phyloP scores from a whole-genome alignment of 257 asterid species.

The Cruciata laevipes region DNA sequence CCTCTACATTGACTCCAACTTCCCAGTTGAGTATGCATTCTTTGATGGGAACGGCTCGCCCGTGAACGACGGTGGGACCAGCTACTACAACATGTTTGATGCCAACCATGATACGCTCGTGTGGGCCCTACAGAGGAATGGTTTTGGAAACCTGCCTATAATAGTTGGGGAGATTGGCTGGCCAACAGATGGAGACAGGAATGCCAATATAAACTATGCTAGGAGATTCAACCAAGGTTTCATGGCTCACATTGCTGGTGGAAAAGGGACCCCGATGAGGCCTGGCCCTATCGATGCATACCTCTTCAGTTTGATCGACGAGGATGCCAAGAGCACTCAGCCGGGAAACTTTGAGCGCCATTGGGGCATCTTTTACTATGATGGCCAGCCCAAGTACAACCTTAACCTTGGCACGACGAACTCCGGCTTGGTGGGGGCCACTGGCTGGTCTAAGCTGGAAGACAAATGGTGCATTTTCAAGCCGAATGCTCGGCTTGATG shows the following conservation, averaged over 20 bases:
- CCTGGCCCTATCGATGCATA: conserved; percentile 64
- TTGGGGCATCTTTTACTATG: conserved; percentile 60
- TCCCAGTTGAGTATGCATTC: conserved; percentile 72
- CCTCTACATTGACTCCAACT: conserved; percentile 57
- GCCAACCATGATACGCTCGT: conserved; percentile 76
- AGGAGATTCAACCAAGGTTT: conserved; percentile 70
- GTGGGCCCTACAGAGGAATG: conserved; percentile 70
- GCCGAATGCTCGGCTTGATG: conserved; percentile 37
- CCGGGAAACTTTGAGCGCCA: conserved; percentile 83
- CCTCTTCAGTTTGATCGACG: conserved; percentile 69
- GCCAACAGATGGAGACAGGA: conserved; percentile 76
- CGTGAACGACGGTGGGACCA: conserved; percentile 52
- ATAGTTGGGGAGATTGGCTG: conserved; percentile 74
- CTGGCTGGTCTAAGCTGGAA: conserved; percentile 38
- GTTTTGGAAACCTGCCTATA: conserved; percentile 54
- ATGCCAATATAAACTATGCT: conserved; percentile 49
- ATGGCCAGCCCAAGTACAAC: conserved; percentile 58
- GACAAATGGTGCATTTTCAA: conserved; percentile 64
- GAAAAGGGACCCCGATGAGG: conserved; percentile 74
- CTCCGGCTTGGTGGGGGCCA: conserved; percentile 40
- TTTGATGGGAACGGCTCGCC: conserved; percentile 62
- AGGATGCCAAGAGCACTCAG: conserved; percentile 70
- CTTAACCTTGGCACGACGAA: conserved; percentile 62
- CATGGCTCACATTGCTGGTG: conserved; percentile 51
- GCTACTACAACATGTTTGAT: conserved; percentile 67